Evolutionary conservation across 495 filamentous ascomycete genomes (phyloP), one percentile per base, ranked within the genome.

Genomic region (Xylaria nigripes): DNA sequence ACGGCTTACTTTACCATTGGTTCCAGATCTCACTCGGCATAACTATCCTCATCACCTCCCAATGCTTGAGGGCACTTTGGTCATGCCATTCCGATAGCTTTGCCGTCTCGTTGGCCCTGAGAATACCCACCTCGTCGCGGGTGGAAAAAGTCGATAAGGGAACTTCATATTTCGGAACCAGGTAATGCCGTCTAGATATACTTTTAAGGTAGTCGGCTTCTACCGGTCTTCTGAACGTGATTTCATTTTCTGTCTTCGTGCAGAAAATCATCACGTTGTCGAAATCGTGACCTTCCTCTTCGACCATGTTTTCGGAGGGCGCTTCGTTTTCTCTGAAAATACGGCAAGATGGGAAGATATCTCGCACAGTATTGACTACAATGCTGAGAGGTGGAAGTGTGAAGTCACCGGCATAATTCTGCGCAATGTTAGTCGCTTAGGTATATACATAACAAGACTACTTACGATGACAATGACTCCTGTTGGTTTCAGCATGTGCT

Each of bases 391-490:
- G 76, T 25, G 85, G 85, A 22, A 89, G 80, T 47, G 78, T 70
- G 40, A 96, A 77, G 65, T 97, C 91, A 40, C 90, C 93, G n/a
- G 92, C 93, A 70, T 96, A 98, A 72, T 98, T 98, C 89, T 95
- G 34, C 32, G 41, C 10, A 2, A 27, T 38, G 45, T 63, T 32
- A 62, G 54, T 45, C 2, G 45, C 42, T 19, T 51, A 8, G 9
- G 15, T 2, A n/a, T 24, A 6, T 15, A 13, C 21, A 30, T 48
- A 30, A 40, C 16, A 22, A 34, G 38, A 55, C 51, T 42, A 72
- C 84, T 72, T 75, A 93, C 89, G 58, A 98, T 93, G 19, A 92
- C 93, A 55, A 96, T 85, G 32, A 89, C 86, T 41, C 93, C 93
- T 51, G 87, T 76, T 0, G 83, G 76, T 51, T 81, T 86, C 32